These are phyloP conservation scores for Pseudogymnoascus sp. DNA, from an alignment of 2,329 filamentous ascomycete genomes.

Conservation along the genomic window DNA sequence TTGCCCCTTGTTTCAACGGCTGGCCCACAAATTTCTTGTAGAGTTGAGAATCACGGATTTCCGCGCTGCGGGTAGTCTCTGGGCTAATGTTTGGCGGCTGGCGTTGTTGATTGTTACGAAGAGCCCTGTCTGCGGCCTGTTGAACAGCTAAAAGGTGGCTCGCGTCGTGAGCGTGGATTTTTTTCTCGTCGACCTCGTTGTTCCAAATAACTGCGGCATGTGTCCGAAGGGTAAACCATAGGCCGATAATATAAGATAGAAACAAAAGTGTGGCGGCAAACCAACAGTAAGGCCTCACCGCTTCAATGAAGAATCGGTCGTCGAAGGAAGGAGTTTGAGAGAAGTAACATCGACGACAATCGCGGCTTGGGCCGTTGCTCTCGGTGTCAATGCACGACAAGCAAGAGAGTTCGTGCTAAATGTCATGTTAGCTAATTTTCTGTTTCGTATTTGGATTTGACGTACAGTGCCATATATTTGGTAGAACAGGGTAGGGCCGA, in stretches of 20 bases:
- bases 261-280: constrained; percentile 79
- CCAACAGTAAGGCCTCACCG: constrained; percentile 89
- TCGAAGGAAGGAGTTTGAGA: constrained; percentile 75
- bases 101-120: constrained; percentile 21
- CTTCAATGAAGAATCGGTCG: constrained; percentile 82
- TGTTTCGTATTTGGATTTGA: constrained; percentile 15
- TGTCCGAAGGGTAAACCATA: constrained; percentile 92
- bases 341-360: constrained; percentile 92
- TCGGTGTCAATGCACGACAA: constrained; percentile 48
- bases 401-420: constrained; percentile 82
- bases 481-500: constrained; percentile 93
- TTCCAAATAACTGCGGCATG: constrained; percentile 98
- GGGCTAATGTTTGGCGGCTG: constrained; percentile 19
- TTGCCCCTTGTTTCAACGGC: constrained; percentile 63
- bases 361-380: constrained; percentile 40
- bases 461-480: constrained; percentile 89
- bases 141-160: constrained; percentile 14
- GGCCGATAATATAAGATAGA: constrained; percentile 83
- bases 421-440: constrained; percentile 29
- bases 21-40: constrained; percentile 93
- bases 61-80: constrained; percentile 32
- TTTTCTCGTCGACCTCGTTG: constrained; percentile 71
- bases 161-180: constrained; percentile 34
- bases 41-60: constrained; percentile 78
- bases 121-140: constrained; percentile 16